Evolutionary conservation across 1,284 basidiomycete genomes (phyloP), one percentile per base, ranked within the genome.

Genomic region (Cutaneotrichosporon spelunceum): DNA sequence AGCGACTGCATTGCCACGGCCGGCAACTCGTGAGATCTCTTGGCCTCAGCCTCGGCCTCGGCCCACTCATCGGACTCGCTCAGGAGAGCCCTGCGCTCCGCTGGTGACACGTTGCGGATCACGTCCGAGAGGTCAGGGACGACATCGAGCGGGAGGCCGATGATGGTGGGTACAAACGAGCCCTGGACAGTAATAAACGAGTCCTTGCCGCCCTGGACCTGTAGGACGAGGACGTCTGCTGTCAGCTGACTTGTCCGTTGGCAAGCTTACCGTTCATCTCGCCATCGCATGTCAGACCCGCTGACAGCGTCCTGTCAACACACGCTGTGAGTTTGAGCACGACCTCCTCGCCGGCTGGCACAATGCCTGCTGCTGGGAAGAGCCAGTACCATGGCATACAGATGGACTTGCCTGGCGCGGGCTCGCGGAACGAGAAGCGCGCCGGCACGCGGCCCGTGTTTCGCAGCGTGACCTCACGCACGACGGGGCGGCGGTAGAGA

Each of bases 181-280:
- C 68, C 70, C 57, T 71, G 71, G 1, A 78, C 53, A 1, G 74
- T 70, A 42, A 77, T 68, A 63, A 77, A 76, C 70, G 68, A 65
- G 45, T 78, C 74, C 60, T 73, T 75, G 1, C 76, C 73, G 21
- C 69, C 69, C 0, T 61, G 52, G 3, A 76, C 67, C 34, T 73
- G 72, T 26, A 78, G 55, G 0, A 78, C 74, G 7, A 78, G 66
- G 0, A 78, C 76, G 62, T 77, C 73, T 74, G 60, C 10, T 11
- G 39, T 57, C 55, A 57, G 52, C 39, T 36, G 16, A 7, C 0
- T 2, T 19, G 8, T 29, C 7, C 9, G 6, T 1, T 13, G 19
- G 13, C 3, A 2, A 27, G 56, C 69, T 59, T 39, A 73, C 72
- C 75, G 27, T 70, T 72, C 68, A 75, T 70, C 19, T 78, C 76